Conservation (phyloP, 1,284 basidiomycete genomes). For the Xerocomus amazonicus region DNA sequence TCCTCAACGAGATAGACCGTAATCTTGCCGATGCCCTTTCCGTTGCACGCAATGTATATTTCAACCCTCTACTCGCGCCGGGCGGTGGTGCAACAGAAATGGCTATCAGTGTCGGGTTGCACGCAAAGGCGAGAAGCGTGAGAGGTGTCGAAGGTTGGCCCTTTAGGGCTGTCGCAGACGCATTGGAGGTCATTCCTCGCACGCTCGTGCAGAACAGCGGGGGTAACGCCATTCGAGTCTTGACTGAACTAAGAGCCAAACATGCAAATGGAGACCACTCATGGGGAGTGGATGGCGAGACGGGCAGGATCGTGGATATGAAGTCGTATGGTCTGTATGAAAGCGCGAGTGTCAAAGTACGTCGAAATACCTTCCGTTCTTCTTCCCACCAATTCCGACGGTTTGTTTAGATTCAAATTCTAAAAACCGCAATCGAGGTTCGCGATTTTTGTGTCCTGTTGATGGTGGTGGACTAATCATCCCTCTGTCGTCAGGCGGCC, state of each 20-base stretch:
- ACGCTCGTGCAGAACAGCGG: constrained; percentile 96
- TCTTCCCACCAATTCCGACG: not conserved
- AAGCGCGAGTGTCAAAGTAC: constrained; percentile 90
- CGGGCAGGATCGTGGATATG: constrained; percentile 95
- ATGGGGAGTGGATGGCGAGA: constrained; percentile 94
- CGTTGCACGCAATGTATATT: constrained; percentile 95
- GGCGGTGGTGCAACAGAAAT: constrained; percentile 98
- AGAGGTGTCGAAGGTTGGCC: constrained; percentile 89
- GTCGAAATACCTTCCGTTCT: constrained; percentile 1
- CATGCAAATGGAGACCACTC: constrained; percentile 89
- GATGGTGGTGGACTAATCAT: not conserved
- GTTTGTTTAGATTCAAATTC: constrained; percentile 73
- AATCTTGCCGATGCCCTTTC: constrained; percentile 98
- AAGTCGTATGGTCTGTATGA: constrained; percentile 92
- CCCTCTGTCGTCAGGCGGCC: constrained; percentile 55
- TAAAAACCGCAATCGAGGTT: constrained; percentile 96
- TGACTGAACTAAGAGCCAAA: constrained; percentile 93
- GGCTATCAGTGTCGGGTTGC: constrained; percentile 89
- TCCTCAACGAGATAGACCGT: constrained; percentile 96
- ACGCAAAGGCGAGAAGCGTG: constrained; percentile 76
- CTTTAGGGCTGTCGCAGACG: constrained; percentile 90
- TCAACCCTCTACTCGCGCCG: constrained; percentile 89
- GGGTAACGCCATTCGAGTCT: constrained; percentile 88
- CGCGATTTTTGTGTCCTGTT: constrained; percentile 7
- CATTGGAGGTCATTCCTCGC: constrained; percentile 96